Evolutionary conservation across 805 yeast species (phyloP), one percentile per base, ranked within the genome.

Genomic region (Yarrowia keelungensis): DNA sequence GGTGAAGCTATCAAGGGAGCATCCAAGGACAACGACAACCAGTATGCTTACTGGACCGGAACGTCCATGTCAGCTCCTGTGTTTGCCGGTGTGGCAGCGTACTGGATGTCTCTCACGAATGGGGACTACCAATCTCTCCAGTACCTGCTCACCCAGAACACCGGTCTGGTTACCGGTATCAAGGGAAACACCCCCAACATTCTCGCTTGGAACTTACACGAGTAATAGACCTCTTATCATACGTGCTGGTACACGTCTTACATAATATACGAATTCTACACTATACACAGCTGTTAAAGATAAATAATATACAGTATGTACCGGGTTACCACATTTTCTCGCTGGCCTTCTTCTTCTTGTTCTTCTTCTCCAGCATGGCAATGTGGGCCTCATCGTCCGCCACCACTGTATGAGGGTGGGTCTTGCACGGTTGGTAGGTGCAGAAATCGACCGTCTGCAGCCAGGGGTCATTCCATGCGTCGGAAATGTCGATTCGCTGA

Each of bases 21-120:
- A 4, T 50, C 32, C 46, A 70, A 10, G 67, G 45, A 70, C 45
- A 36, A 61, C 36, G 70, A 69, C n/a, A 45, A 65, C 16, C 70
- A 69, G 19, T 71, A 71, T 5, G 49, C 16, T 7, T 26, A 35
- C 35, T 46, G 42, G 67, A 19, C 43, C 38, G 98, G 98, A 81
- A 93, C 98, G 12, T 92, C 97, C 10, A 93, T 93, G 98, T 97
- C 98, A 26, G 89, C 97, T 49, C 98, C 98, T 59, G 97, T 92
- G 76, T 92, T 92, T 74, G 88, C 91, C 71, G 98, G 98, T 74
- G 83, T 93, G 78, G 86, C 92, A 76, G 85, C 97, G 11, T 93
- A 93, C 84, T 92, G 86, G 80, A 81, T 46, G 53, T 53, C 59
- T 19, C 16, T 53, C 7, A 38, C 12, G 5, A 8, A 7, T n/a